Percentiles rank a stretch among this genome's conserved stretches.
Evolutionary conservation across 1,284 basidiomycete species (phyloP).

Genomic region (Pseudomicrostroma phylloplanum): DNA sequence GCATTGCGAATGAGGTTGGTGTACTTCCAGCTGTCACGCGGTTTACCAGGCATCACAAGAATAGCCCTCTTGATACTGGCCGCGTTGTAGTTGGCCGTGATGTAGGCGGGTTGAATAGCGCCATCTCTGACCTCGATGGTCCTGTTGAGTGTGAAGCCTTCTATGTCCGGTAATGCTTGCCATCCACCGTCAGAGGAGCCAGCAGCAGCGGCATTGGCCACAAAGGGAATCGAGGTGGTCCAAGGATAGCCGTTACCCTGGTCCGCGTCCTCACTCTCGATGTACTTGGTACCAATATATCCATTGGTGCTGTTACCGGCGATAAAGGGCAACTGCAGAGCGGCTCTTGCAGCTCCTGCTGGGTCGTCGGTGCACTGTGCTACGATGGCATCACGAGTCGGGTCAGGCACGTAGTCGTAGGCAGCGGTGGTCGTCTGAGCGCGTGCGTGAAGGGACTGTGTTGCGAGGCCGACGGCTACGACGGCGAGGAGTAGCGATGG

Average conservation of each 20-base stretch:
- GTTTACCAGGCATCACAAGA: constrained; percentile 43
- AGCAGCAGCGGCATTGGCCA: constrained; percentile 21
- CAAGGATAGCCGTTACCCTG: constrained; percentile 22
- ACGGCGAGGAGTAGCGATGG: too few species aligned
- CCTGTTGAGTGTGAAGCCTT: constrained; percentile 35
- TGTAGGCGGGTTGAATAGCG: constrained; percentile 32
- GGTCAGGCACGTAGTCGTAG: not conserved
- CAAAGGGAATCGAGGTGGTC: constrained; percentile 20
- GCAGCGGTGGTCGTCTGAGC: not conserved
- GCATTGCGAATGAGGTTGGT: constrained; percentile 38
- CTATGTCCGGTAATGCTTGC: constrained; percentile 25
- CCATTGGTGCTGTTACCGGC: constrained; percentile 22
- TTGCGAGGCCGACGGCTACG: too few species aligned
- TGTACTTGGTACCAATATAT: constrained; percentile 4
- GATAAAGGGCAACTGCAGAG: constrained; percentile 23
- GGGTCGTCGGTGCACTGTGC: constrained; percentile 30
- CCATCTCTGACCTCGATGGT: constrained; percentile 17
- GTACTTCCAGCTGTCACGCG: constrained; percentile 44
- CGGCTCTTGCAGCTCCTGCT: constrained; percentile 32
- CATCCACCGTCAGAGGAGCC: constrained; percentile 53
- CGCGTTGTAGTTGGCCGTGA: constrained; percentile 22
- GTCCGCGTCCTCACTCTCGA: constrained; percentile 16
- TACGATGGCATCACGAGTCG: constrained; percentile 1
- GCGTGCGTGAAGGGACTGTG: not conserved
- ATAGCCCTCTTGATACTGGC: constrained; percentile 37